Conservation (phyloP, 306 rosid genomes). For the Malus sieversii region DNA sequence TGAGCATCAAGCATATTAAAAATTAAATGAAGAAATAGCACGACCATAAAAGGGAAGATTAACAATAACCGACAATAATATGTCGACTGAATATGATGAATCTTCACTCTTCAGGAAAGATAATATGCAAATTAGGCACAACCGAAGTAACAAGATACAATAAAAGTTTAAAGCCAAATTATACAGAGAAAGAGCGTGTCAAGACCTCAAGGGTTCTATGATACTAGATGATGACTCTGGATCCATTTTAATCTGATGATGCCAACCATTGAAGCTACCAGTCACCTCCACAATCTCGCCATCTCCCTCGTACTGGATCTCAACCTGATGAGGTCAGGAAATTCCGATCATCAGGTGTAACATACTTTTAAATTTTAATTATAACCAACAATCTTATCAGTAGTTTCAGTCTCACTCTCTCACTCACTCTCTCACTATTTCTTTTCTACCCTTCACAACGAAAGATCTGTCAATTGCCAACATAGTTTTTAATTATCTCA, state of each 20-base stretch:
- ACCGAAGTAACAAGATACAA: neutral
- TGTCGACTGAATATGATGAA: neutral
- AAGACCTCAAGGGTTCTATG: conserved; percentile 52
- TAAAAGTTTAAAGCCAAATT: neutral
- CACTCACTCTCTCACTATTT: no score
- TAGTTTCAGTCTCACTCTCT: neutral
- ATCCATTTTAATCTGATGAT: conserved; percentile 69
- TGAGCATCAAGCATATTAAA: neutral
- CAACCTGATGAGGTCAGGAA: conserved; percentile 47
- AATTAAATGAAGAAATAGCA: neutral
- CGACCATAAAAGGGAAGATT: no score
- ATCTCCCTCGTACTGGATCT: conserved; percentile 53
- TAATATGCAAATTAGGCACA: neutral
- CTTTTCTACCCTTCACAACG: no score
- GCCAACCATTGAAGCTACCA: conserved; percentile 98
- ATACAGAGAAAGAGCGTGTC: neutral
- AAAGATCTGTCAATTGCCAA: no score
- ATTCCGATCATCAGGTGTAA: conserved; percentile 20
- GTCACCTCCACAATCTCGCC: conserved; percentile 82
- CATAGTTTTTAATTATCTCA: no score
- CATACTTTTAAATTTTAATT: neutral
- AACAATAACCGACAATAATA: neutral
- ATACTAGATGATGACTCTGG: conserved; percentile 38
- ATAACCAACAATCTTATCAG: neutral
- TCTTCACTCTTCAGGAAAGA: neutral